Percentiles rank a stretch among this genome's conserved stretches.
phyloP scores from a whole-genome alignment of 1,284 basidiomycete genomes.

The Boletellus deceptivus region DNA sequence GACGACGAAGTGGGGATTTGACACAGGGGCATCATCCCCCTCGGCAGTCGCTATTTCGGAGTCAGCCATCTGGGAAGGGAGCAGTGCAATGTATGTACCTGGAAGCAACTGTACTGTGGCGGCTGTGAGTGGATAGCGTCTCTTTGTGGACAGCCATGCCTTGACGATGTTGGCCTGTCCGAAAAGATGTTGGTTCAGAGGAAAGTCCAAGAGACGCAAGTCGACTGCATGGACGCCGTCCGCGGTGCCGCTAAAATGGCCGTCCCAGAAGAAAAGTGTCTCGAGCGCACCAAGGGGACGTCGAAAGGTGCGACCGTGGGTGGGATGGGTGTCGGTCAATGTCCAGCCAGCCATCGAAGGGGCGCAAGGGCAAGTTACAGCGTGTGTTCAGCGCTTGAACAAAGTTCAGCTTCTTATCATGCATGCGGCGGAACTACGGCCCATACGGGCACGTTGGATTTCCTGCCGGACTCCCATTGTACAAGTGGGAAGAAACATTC shows the following conservation, averaged over 20 bases:
- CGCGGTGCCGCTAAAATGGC: slow-evolving; percentile 2
- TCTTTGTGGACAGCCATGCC: background rate
- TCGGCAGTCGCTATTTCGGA: background rate
- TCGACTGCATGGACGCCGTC: slow-evolving; percentile 1
- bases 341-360: background rate
- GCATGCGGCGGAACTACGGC: no score
- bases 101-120: background rate
- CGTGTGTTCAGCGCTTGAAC: no score
- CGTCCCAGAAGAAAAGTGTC: slow-evolving; percentile 2
- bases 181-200: background rate
- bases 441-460: no score
- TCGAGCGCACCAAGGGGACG: slow-evolving; percentile 7
- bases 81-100: background rate
- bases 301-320: slow-evolving; percentile 4
- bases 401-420: no score
- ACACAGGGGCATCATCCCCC: background rate
- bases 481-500: no score
- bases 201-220: slow-evolving; percentile 1
- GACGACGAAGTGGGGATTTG: slow-evolving; percentile 17
- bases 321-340: background rate
- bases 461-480: background rate
- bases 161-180: background rate
- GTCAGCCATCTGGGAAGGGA: background rate
- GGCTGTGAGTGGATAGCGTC: background rate
- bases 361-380: background rate